Percentiles rank a stretch among this genome's conserved stretches.
Conservation (phyloP, 2,329 filamentous ascomycete species). For the Epichloe uncinata region DNA sequence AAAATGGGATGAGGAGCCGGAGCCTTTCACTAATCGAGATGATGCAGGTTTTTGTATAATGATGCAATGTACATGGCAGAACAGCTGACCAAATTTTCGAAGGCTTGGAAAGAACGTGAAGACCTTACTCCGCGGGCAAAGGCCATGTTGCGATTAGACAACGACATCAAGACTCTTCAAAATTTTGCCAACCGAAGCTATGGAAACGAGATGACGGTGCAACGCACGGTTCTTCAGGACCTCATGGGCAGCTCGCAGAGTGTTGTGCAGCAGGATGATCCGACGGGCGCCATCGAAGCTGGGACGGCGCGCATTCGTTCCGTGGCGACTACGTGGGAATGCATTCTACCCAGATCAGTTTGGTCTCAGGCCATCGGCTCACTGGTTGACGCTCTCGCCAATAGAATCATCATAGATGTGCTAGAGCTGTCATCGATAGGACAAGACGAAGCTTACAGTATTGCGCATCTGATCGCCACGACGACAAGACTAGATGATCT, state of each 20-base stretch:
- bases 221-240: slow-evolving; percentile 47
- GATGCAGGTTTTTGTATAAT: slow-evolving; percentile 49
- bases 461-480: slow-evolving; percentile 43
- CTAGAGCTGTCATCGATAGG: slow-evolving; percentile 48
- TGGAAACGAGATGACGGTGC: slow-evolving; percentile 44
- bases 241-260: slow-evolving; percentile 48
- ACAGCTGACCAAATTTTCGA: slow-evolving; percentile 34
- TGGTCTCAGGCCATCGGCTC: slow-evolving; percentile 51
- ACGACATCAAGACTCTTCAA: slow-evolving; percentile 45
- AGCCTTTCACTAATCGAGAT: neutral
- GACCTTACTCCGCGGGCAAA: slow-evolving; percentile 38
- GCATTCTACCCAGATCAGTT: slow-evolving; percentile 44
- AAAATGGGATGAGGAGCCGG: neutral
- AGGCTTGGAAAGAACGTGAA: slow-evolving; percentile 38
- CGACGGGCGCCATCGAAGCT: slow-evolving; percentile 37
- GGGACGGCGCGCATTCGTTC: slow-evolving; percentile 39
- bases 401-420: slow-evolving; percentile 48
- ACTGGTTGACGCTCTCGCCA: slow-evolving; percentile 42
- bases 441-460: slow-evolving; percentile 50
- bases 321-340: slow-evolving; percentile 42
- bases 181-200: slow-evolving; percentile 50
- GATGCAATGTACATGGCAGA: slow-evolving; percentile 52
- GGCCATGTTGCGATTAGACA: slow-evolving; percentile 43
- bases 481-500: slow-evolving; percentile 47
- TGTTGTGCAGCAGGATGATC: slow-evolving; percentile 43